Percentiles rank a stretch among this genome's conserved stretches.
Evolutionary conservation across 2,329 filamentous ascomycete species (phyloP).

Genomic region (Aspergillus pseudoterreus): DNA sequence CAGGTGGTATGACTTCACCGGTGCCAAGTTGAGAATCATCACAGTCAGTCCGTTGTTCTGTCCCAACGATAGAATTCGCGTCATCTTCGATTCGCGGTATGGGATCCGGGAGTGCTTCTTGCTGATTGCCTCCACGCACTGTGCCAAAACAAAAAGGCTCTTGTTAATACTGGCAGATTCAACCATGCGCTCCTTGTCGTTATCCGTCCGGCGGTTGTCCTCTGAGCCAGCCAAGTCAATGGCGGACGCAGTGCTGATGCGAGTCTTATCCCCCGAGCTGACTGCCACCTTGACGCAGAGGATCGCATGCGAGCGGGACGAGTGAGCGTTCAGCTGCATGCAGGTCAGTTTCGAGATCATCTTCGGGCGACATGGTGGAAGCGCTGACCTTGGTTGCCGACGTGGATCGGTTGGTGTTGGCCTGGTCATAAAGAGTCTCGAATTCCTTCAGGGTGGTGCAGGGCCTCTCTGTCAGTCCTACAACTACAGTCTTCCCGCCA

Average conservation of each 20-base stretch:
- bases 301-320: constrained; percentile 84
- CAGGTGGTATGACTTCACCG: constrained; percentile 85
- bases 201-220: constrained; percentile 90
- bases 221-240: constrained; percentile 95
- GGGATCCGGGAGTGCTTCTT: constrained; percentile 73
- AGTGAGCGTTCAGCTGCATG: constrained; percentile 74
- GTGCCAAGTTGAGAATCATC: constrained; percentile 94
- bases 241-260: constrained; percentile 80
- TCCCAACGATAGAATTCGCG: constrained; percentile 82
- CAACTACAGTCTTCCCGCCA: constrained; percentile 80
- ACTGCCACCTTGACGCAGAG: constrained; percentile 85
- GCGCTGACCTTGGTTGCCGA: constrained; percentile 69
- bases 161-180: constrained; percentile 98
- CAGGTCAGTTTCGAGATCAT: constrained; percentile 9
- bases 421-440: constrained; percentile 83
- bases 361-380: not conserved
- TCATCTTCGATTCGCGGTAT: constrained; percentile 96
- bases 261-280: constrained; percentile 62
- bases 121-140: constrained; percentile 93
- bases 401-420: constrained; percentile 85
- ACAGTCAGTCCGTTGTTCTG: constrained; percentile 94
- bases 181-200: constrained; percentile 86
- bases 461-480: constrained; percentile 76
- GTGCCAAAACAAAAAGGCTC: constrained; percentile 87
- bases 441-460: constrained; percentile 88